A percentile compares a stretch with the other conserved stretches of the same genome.
phyloP scores from a whole-genome alignment of 192 early-diverging fungal genomes.

The Glomus cerebriforme region DNA sequence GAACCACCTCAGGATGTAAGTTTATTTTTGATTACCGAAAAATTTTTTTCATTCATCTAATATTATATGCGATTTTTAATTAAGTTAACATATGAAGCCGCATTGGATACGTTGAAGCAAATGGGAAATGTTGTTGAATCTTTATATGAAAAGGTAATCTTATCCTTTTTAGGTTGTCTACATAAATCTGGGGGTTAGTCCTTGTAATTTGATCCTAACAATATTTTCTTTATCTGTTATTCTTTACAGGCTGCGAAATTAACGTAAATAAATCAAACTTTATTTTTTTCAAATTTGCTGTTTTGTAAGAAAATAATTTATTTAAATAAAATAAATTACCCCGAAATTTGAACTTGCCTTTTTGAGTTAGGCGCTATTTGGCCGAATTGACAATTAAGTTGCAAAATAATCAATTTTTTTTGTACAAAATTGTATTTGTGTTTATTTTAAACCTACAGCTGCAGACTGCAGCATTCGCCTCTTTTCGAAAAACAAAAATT shows the following conservation, averaged over 20 bases:
- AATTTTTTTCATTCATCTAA: not conserved
- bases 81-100: slow-evolving; percentile 86
- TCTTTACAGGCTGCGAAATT: not conserved
- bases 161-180: not conserved
- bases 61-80: not conserved
- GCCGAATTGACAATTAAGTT: too few relatives aligned
- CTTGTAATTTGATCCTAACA: not conserved
- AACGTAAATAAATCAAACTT: not conserved
- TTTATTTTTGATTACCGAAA: not conserved
- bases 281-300: too few relatives aligned
- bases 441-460: not conserved
- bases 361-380: too few relatives aligned
- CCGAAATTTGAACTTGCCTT: too few relatives aligned
- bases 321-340: too few relatives aligned
- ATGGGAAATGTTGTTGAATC: slow-evolving; percentile 95
- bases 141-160: slow-evolving; percentile 85
- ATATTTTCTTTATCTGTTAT: not conserved
- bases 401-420: too few relatives aligned
- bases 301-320: too few relatives aligned
- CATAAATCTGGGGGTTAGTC: not conserved
- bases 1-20: slow-evolving; percentile 81
- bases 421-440: too few relatives aligned
- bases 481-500: not conserved
- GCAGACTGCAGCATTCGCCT: not conserved
- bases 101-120: slow-evolving; percentile 95